These are phyloP conservation scores for Psidium guajava DNA, from an alignment of 345 rosid genomes.

Conservation along the genomic window DNA sequence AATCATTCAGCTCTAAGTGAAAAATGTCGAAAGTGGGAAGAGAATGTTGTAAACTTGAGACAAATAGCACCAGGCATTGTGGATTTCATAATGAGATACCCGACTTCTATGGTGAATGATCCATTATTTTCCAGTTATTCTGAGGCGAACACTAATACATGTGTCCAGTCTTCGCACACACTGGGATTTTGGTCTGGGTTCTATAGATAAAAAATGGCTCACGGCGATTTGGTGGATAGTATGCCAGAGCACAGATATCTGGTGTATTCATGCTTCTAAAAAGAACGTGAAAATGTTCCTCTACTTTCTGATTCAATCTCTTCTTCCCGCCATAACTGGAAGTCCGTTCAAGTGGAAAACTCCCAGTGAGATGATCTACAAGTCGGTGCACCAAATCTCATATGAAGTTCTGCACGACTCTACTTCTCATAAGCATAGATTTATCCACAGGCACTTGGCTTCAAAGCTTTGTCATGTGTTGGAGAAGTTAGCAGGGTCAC, in stretches of 20 bases:
- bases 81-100: constrained; percentile 37
- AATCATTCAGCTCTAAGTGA: constrained; percentile 8
- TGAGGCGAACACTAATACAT: constrained; percentile 2
- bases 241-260: constrained; percentile 67
- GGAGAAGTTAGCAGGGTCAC: constrained; percentile 25
- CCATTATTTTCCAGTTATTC: constrained; percentile 11
- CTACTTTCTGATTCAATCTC: constrained; percentile 36
- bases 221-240: constrained; percentile 64
- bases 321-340: constrained; percentile 26
- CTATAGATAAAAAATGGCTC: constrained; percentile 44
- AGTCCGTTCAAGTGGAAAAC: constrained; percentile 7
- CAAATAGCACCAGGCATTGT: constrained; percentile 65
- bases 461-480: constrained; percentile 42
- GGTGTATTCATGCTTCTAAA: constrained; percentile 58
- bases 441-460: constrained; percentile 80
- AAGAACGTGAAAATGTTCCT: constrained; percentile 57
- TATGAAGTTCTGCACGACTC: constrained; percentile 52
- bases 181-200: constrained; percentile 44
- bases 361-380: constrained; percentile 19
- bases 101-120: constrained; percentile 20
- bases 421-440: constrained; percentile 52
- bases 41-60: constrained; percentile 29
- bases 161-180: constrained; percentile 12
- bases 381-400: constrained; percentile 41
- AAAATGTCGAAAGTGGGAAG: constrained; percentile 31